Conservation (phyloP, 768 basidiomycete genomes). For the Suillus tomentosus region DNA sequence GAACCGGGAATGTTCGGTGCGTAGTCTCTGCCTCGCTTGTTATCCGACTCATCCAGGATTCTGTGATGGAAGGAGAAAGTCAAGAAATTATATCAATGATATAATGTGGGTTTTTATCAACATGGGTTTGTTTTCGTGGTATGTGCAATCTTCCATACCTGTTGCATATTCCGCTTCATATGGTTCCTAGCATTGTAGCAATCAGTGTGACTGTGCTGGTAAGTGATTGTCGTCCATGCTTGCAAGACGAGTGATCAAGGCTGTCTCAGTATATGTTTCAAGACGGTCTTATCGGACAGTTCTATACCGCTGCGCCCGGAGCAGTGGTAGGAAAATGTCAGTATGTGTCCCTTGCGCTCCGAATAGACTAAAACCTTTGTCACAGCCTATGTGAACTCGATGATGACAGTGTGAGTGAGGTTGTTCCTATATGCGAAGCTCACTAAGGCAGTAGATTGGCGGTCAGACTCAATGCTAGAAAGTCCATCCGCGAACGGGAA, state of each 20-base stretch:
- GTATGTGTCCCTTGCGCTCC: neutral
- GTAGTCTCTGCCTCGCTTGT: neutral
- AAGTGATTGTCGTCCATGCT: conserved; percentile 1
- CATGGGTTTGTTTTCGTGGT: conserved; percentile 25
- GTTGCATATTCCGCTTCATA: neutral
- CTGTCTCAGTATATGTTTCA: conserved; percentile 22
- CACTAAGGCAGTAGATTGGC: neutral
- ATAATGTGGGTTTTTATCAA: conserved; percentile 19
- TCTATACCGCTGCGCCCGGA: conserved; percentile 18
- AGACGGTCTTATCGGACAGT: neutral
- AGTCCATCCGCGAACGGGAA: conserved; percentile 20
- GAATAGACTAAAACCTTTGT: neutral
- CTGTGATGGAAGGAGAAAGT: neutral
- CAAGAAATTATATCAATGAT: conserved; percentile 17
- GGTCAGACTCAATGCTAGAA: conserved; percentile 14
- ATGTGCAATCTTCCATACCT: conserved; percentile 4
- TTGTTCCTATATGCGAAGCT: neutral
- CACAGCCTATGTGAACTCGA: conserved; percentile 26
- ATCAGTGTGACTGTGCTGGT: conserved; percentile 16
- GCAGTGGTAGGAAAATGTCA: conserved; percentile 21
- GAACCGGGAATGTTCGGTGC: conserved; percentile 18
- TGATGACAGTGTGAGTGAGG: conserved; percentile 25
- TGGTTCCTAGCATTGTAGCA: conserved; percentile 12
- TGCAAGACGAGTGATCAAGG: neutral
- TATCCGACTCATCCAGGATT: conserved; percentile 8